A percentile compares a stretch with the other conserved stretches of the same genome.
phyloP scores from a whole-genome alignment of 2,329 filamentous ascomycete species.

The Dactylellina haptotyla region DNA sequence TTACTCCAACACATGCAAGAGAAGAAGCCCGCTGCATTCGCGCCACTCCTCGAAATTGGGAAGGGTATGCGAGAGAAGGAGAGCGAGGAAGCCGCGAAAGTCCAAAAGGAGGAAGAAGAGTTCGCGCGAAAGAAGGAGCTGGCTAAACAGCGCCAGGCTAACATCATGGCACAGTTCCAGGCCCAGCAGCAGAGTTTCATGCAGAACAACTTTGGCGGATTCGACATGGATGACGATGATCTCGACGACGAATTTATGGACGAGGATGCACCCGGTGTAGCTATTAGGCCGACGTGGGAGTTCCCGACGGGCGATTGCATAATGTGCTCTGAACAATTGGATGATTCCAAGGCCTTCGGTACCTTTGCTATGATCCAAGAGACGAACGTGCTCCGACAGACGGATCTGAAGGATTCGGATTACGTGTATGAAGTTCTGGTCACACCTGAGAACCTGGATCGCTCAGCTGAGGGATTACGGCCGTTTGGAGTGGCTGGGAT shows the following conservation, averaged over 20 bases:
- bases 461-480: constrained; percentile 80
- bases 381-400: constrained; percentile 86
- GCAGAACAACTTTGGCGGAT: constrained; percentile 65
- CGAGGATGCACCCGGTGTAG: constrained; percentile 68
- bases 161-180: constrained; percentile 97
- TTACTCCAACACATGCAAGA: constrained; percentile 87
- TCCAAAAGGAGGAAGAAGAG: constrained; percentile 75
- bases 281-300: constrained; percentile 81
- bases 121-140: constrained; percentile 88
- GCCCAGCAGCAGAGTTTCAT: constrained; percentile 96
- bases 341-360: constrained; percentile 86
- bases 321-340: constrained; percentile 93
- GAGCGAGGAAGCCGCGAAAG: constrained; percentile 79
- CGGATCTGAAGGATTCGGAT: constrained; percentile 81
- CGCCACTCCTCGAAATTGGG: constrained; percentile 72
- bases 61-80: constrained; percentile 70
- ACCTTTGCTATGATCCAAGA: constrained; percentile 91
- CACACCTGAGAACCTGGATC: constrained; percentile 83
- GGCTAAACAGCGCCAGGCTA: constrained; percentile 86
- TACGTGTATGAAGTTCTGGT: constrained; percentile 84
- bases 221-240: constrained; percentile 74
- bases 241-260: constrained; percentile 82
- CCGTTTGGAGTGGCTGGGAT: constrained; percentile 92
- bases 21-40: constrained; percentile 78
- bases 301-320: constrained; percentile 95